Evolutionary conservation across 768 basidiomycete genomes (phyloP).

Genomic region (Xerocomus brunneocitrinus): DNA sequence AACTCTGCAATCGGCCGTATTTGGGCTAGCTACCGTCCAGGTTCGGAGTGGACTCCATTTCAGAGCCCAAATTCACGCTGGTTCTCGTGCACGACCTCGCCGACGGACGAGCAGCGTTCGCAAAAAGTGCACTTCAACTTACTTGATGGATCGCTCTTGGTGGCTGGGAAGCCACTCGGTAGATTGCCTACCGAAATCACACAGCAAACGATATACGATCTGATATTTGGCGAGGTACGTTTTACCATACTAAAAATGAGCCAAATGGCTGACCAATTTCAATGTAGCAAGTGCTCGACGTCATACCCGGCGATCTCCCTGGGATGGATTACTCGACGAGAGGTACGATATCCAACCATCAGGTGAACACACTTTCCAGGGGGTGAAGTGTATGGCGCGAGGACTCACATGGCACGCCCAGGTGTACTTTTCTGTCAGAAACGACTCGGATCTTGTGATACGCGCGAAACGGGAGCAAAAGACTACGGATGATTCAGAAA

Average conservation of each 20-base stretch:
- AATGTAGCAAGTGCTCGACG: conserved; percentile 10
- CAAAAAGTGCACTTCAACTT: conserved; percentile 15
- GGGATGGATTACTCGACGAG: conserved; percentile 24
- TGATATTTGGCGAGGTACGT: conserved; percentile 21
- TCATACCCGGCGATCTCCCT: conserved; percentile 17
- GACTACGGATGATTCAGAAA: background rate
- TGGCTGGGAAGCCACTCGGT: conserved; percentile 20
- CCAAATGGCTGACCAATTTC: background rate
- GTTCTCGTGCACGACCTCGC: conserved; percentile 14
- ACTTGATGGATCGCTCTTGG: conserved; percentile 20
- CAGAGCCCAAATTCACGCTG: conserved; percentile 9
- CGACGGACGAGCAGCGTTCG: background rate
- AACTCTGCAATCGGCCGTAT: conserved; percentile 14
- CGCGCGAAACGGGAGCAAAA: conserved; percentile 1
- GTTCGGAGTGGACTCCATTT: conserved; percentile 12
- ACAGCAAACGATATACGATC: conserved; percentile 9
- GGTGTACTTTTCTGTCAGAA: conserved; percentile 14
- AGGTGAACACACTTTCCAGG: conserved; percentile 4
- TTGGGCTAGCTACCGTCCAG: conserved; percentile 25
- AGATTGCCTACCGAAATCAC: conserved; percentile 13
- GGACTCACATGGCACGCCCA: background rate
- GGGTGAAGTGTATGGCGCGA: background rate
- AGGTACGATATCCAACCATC: conserved; percentile 14
- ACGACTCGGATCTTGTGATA: conserved; percentile 8
- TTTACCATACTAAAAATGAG: background rate